These are phyloP conservation scores for Pseudogymnoascus sp. DNA, from an alignment of 2,329 filamentous ascomycete genomes.

Conservation along the genomic window DNA sequence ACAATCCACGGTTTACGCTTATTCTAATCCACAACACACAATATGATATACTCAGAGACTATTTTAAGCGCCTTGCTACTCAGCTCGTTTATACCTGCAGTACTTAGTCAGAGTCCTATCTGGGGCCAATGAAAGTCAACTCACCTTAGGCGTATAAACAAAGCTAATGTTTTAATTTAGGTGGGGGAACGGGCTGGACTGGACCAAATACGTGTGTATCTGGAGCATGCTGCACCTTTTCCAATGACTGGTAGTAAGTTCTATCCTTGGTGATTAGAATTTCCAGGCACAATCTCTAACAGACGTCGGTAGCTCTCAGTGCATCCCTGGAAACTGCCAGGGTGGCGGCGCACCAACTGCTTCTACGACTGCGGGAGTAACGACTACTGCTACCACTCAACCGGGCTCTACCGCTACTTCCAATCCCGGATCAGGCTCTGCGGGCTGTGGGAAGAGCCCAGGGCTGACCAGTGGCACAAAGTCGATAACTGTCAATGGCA, in stretches of 20 bases:
- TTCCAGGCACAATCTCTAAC: background rate
- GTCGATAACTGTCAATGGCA: conserved; percentile 32
- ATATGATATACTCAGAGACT: background rate
- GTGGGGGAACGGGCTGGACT: background rate
- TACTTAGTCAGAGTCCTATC: background rate
- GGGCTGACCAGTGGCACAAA: conserved; percentile 28
- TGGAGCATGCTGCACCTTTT: background rate
- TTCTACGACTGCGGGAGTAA: background rate
- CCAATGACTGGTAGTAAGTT: conserved; percentile 4
- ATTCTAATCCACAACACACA: background rate
- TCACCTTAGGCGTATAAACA: background rate
- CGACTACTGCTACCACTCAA: background rate
- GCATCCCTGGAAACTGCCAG: background rate
- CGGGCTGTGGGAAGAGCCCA: conserved; percentile 32
- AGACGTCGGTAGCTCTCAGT: background rate
- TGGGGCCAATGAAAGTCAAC: background rate
- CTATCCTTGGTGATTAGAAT: background rate
- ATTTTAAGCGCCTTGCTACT: background rate
- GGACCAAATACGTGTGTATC: background rate
- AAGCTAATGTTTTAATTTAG: background rate
- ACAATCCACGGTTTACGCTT: background rate
- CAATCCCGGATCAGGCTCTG: conserved; percentile 10
- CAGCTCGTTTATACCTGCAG: background rate
- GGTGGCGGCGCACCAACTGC: background rate
- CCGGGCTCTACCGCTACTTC: background rate